Conservation (phyloP, 257 asterid species). For the Solanum habrochaites region DNA sequence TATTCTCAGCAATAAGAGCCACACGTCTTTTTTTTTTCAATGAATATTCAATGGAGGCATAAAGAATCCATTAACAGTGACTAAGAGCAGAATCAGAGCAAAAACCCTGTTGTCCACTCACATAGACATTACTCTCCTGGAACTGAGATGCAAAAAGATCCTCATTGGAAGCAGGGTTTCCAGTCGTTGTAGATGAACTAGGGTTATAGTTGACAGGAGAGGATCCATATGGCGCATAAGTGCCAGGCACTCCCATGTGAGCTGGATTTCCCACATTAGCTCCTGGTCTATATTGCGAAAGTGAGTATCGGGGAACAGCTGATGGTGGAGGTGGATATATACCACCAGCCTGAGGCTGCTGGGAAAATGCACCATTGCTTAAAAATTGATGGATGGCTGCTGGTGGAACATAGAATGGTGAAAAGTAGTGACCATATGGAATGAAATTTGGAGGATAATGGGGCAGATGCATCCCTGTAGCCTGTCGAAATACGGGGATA, state of each 20-base stretch:
- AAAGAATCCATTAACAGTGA: neutral
- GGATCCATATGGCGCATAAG: constrained; percentile 65
- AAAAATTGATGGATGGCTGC: constrained; percentile 70
- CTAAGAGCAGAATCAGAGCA: neutral
- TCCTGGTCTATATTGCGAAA: constrained; percentile 73
- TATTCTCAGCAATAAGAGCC: neutral
- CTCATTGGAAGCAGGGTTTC: constrained; percentile 57
- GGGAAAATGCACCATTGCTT: constrained; percentile 64
- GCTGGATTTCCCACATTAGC: constrained; percentile 51
- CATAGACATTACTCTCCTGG: constrained; percentile 58
- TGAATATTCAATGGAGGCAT: neutral
- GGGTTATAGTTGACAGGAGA: constrained; percentile 49
- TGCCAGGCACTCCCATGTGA: constrained; percentile 60
- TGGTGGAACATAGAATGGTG: constrained; percentile 68
- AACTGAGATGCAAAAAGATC: constrained; percentile 52
- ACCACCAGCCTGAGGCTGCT: constrained; percentile 71
- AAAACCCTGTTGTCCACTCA: constrained; percentile 78
- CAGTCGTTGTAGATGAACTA: constrained; percentile 43
- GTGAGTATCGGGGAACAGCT: constrained; percentile 61
- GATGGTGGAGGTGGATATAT: constrained; percentile 65
- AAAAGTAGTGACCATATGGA: constrained; percentile 71
- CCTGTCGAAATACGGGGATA: constrained; percentile 65
- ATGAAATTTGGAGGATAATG: constrained; percentile 72
- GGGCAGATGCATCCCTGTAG: constrained; percentile 71
- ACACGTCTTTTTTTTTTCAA: too few relatives aligned